Conservation (phyloP, 306 rosid species). For the Leucaena leucocephala region DNA sequence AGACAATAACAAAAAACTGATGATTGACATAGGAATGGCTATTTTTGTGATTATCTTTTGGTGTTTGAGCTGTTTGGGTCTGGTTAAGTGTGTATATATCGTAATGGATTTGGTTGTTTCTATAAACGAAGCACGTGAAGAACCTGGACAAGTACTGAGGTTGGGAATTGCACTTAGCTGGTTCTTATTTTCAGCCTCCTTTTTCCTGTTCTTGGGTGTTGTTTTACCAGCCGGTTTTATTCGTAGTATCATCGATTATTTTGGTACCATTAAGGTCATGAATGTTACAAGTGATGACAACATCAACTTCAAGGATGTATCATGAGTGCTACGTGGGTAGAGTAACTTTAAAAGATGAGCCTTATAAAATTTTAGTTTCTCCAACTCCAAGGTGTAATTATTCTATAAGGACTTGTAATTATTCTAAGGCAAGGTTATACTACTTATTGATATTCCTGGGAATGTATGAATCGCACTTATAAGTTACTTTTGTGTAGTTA, state of each 20-base stretch:
- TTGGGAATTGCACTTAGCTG: not conserved
- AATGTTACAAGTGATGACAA: not conserved
- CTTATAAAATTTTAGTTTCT: too few relatives aligned
- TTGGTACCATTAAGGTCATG: not conserved
- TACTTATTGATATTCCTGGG: not conserved
- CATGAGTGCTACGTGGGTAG: too few relatives aligned
- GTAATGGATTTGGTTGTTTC: not conserved
- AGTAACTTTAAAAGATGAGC: too few relatives aligned
- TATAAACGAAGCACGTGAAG: not conserved
- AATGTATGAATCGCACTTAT: not conserved
- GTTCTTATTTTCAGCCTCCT: not conserved
- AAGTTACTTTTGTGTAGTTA: too few relatives aligned
- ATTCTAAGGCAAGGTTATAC: too few relatives aligned
- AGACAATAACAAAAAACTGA: not conserved
- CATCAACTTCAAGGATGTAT: not conserved
- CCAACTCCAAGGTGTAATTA: too few relatives aligned
- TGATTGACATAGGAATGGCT: not conserved
- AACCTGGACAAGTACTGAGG: not conserved
- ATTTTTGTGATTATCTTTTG: not conserved
- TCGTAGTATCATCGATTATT: not conserved
- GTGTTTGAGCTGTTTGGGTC: not conserved
- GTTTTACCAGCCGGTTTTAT: not conserved
- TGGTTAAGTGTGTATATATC: not conserved
- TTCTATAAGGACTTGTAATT: too few relatives aligned
- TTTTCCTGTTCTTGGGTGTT: not conserved